These are phyloP conservation scores for Cucurbita pepo DNA, from an alignment of 306 rosid genomes.

Conservation along the genomic window DNA sequence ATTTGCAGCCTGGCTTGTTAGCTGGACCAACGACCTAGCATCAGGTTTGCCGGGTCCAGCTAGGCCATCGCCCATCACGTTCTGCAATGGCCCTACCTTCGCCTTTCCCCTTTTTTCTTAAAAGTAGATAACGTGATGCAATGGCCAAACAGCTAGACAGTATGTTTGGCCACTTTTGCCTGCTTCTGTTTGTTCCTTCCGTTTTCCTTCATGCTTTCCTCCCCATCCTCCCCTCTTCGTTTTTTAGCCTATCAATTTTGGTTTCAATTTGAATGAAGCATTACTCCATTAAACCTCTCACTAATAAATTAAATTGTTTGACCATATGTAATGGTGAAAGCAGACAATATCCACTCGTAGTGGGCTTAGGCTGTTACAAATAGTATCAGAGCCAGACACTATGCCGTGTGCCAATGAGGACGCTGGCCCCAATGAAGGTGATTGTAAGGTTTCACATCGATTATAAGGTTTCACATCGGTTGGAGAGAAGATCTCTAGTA, in stretches of 20 bases:
- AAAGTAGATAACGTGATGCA: background rate
- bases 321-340: too few relatives aligned
- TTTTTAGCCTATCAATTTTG: background rate
- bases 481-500: too few relatives aligned
- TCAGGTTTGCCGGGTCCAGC: background rate
- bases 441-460: too few relatives aligned
- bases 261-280: background rate
- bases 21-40: background rate
- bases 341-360: too few relatives aligned
- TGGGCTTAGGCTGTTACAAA: too few relatives aligned
- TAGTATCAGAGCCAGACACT: too few relatives aligned
- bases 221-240: background rate
- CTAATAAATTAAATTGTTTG: too few relatives aligned
- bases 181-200: background rate
- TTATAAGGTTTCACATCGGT: too few relatives aligned
- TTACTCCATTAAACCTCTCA: too few relatives aligned
- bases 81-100: background rate
- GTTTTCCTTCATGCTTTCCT: background rate
- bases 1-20: conserved; percentile 1
- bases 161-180: background rate
- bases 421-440: too few relatives aligned
- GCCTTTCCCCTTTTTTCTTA: background rate
- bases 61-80: background rate
- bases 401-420: too few relatives aligned
- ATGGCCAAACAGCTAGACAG: background rate